A percentile compares a stretch with the other conserved stretches of the same genome.
These are phyloP conservation scores for Sparassis latifolia DNA, from an alignment of 1,284 basidiomycete genomes.

Conservation along the genomic window DNA sequence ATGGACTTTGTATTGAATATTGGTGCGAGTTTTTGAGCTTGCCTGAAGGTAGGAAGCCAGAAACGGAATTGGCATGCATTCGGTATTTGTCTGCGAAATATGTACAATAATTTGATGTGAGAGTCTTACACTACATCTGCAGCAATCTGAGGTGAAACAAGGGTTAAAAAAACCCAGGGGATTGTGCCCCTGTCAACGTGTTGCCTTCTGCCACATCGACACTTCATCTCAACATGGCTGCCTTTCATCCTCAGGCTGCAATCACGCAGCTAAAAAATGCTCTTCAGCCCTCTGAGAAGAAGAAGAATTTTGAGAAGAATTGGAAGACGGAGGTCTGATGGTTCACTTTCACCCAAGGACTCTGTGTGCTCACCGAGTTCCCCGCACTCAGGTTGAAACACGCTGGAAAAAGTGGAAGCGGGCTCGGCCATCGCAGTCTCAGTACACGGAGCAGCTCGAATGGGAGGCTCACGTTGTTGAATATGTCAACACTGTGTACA, in stretches of 20 bases:
- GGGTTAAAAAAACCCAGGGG: no score
- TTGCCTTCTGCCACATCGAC: no score
- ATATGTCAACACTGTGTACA: conserved; percentile 15
- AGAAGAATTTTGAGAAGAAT: background rate
- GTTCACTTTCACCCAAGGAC: background rate
- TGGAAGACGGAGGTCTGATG: background rate
- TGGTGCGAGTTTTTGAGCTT: no score
- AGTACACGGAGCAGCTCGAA: conserved; percentile 10
- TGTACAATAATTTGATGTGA: no score
- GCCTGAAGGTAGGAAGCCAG: no score
- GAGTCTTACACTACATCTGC: no score
- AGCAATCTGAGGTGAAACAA: no score
- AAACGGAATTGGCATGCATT: no score
- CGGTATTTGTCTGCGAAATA: no score
- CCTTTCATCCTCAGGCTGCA: background rate
- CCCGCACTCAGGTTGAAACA: background rate
- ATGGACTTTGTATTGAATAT: no score
- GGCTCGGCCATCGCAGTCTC: conserved; percentile 3
- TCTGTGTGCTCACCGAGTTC: background rate
- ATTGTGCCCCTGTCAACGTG: no score
- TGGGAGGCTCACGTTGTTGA: conserved; percentile 17
- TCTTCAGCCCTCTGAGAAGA: background rate
- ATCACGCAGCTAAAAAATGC: background rate
- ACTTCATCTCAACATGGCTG: background rate
- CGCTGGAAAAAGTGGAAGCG: background rate